phyloP scores from a whole-genome alignment of 2,329 filamentous ascomycete species.

The Blumeriella jaapii region DNA sequence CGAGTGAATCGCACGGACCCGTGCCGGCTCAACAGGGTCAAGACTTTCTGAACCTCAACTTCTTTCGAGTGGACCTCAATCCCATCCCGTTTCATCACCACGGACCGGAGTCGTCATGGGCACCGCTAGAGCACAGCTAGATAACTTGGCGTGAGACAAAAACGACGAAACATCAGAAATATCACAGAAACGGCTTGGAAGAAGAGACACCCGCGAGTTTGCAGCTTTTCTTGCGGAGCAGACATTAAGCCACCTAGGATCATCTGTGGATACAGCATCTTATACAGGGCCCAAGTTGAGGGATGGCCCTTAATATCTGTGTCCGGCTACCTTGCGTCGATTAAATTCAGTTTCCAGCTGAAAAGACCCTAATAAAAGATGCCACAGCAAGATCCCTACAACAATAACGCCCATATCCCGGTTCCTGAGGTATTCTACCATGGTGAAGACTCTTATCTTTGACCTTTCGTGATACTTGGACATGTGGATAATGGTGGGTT shows the following conservation, averaged over 20 bases:
- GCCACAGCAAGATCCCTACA: conserved; percentile 9
- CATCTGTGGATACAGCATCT: conserved; percentile 15
- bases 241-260: conserved; percentile 13
- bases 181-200: conserved; percentile 10
- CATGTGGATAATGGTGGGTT: conserved; percentile 23
- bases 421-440: conserved; percentile 11
- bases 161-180: conserved; percentile 15
- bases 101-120: background rate
- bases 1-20: too few relatives aligned
- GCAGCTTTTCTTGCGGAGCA: conserved; percentile 7
- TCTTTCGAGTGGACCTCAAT: too few relatives aligned
- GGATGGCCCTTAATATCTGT: conserved; percentile 5
- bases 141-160: conserved; percentile 16
- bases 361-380: conserved; percentile 12
- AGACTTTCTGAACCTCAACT: too few relatives aligned
- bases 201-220: conserved; percentile 4
- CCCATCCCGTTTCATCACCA: too few relatives aligned
- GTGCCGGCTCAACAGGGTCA: too few relatives aligned
- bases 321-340: conserved; percentile 9
- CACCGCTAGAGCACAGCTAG: conserved; percentile 5
- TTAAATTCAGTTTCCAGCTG: conserved; percentile 9
- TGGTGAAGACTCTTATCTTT: conserved; percentile 9
- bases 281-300: conserved; percentile 15
- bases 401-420: conserved; percentile 10
- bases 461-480: conserved; percentile 13